phyloP scores from a whole-genome alignment of 2,329 filamentous ascomycete genomes.

The Neofusicoccum cordaticola region DNA sequence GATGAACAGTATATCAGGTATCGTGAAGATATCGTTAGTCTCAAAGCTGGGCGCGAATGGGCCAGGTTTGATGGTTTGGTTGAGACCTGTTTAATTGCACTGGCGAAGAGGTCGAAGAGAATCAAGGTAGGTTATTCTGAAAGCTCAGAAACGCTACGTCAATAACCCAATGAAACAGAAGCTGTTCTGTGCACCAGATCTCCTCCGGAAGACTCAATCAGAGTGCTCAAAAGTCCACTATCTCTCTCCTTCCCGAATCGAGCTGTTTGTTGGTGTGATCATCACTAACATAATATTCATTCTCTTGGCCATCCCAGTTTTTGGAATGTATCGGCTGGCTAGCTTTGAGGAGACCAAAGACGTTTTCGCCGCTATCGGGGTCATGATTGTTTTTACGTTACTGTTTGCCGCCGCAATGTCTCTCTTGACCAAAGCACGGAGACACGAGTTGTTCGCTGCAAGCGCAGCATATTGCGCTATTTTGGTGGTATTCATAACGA shows the following conservation, averaged over 20 bases:
- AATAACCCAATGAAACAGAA: slow-evolving; percentile 18
- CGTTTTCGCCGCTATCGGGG: slow-evolving; percentile 28
- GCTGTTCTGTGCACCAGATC: slow-evolving; percentile 26
- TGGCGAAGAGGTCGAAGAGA: slow-evolving; percentile 16
- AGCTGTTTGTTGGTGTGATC: slow-evolving; percentile 29
- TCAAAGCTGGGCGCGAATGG: slow-evolving; percentile 30
- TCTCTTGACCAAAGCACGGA: slow-evolving; percentile 34
- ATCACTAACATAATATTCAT: slow-evolving; percentile 32
- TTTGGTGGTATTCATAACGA: slow-evolving; percentile 40
- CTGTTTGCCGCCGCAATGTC: slow-evolving; percentile 38
- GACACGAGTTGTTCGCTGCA: slow-evolving; percentile 40
- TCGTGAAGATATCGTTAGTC: slow-evolving; percentile 32
- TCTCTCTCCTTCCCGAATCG: slow-evolving; percentile 27
- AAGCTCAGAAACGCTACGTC: not conserved
- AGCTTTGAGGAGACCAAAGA: slow-evolving; percentile 16
- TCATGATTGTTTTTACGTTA: slow-evolving; percentile 31
- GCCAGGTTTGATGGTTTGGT: slow-evolving; percentile 32
- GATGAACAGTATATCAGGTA: slow-evolving; percentile 25
- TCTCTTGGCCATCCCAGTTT: slow-evolving; percentile 30
- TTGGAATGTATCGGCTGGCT: slow-evolving; percentile 27
- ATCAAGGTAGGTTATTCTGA: slow-evolving; percentile 8
- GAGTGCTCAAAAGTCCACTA: slow-evolving; percentile 21
- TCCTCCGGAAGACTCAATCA: slow-evolving; percentile 23
- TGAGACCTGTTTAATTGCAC: slow-evolving; percentile 18
- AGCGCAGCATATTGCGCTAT: slow-evolving; percentile 40